Evolutionary conservation across 2,329 filamentous ascomycete genomes (phyloP), one percentile per base, ranked within the genome.

Genomic region (Fusarium sp.): DNA sequence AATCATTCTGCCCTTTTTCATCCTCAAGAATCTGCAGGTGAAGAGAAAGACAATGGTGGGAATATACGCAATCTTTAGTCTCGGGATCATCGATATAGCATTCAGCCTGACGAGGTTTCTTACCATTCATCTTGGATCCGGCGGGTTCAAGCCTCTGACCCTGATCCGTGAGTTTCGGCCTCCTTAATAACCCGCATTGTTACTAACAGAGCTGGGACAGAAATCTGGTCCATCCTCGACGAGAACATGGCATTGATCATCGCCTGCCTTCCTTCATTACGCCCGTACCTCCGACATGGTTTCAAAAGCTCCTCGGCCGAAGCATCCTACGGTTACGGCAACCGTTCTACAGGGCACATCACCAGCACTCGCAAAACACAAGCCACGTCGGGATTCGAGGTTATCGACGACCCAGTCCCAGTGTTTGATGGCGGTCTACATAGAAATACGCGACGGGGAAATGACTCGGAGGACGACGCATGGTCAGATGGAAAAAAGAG

Each of bases 31-130:
- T 2, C 50, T 77, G 14, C 68, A 76, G 4, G 65, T 77, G 65
- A 66, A 61, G 2, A 60, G 9, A 20, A 52, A 54, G 8, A 57
- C 74, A 2, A 74, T 74, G 14, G 18, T 76, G 1, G 63, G 75
- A 11, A 54, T 77, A 18, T 76, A 68, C 9, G 62, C 58, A 7
- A 65, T 75, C n/a, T 77, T 77, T 16, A 64, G 76, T 1, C 63
- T 77, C 0, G 75, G 75, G 0, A 18, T 76, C 0, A 52, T 77
- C 14, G 74, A 77, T 4, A 74, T 77, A 9, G 62, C 74, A 3
- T 74, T 77, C 18, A 71, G 74, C 1, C 16, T 77, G 5, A 63
- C 76, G 3, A 74, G 75, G 4, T 77, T 73, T n/a, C 25, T 78
- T 4, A 68, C 64, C 5, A 60, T 78, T 3, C 62, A 68, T 13